Conservation (phyloP, 2,329 filamentous ascomycete genomes). For the Colletotrichum echinochloae region DNA sequence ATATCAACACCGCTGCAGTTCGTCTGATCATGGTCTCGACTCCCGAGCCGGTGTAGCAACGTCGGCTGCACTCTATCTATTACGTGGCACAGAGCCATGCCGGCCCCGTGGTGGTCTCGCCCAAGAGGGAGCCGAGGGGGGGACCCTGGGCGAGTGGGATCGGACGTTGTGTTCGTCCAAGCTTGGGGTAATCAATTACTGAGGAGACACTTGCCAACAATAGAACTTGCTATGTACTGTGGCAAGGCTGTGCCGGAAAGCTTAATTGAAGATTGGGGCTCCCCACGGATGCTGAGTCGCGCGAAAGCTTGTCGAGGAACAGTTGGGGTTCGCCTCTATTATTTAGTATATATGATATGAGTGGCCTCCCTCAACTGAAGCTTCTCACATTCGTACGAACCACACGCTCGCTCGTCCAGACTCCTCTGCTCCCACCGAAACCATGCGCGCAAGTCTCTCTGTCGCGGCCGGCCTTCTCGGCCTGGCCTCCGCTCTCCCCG, state of each 20-base stretch:
- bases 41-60: neutral
- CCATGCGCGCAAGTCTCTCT: slow-evolving; percentile 31
- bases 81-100: slow-evolving; percentile 17
- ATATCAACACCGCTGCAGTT: neutral
- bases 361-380: neutral
- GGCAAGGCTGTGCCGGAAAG: slow-evolving; percentile 9
- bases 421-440: neutral
- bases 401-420: neutral
- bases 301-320: slow-evolving; percentile 12
- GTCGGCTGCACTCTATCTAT: slow-evolving; percentile 19
- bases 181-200: slow-evolving; percentile 13
- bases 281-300: slow-evolving; percentile 17
- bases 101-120: slow-evolving; percentile 21
- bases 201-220: slow-evolving; percentile 14
- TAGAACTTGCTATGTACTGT: neutral
- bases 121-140: slow-evolving; percentile 12
- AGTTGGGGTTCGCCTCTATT: neutral
- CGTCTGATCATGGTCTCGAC: slow-evolving; percentile 20
- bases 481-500: slow-evolving; percentile 40
- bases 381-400: slow-evolving; percentile 1
- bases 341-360: neutral
- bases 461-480: slow-evolving; percentile 26
- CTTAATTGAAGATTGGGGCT: slow-evolving; percentile 5
- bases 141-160: slow-evolving; percentile 6
- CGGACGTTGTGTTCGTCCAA: neutral